These are phyloP conservation scores for Euphorbia lathyris DNA, from an alignment of 345 rosid species.

Conservation along the genomic window DNA sequence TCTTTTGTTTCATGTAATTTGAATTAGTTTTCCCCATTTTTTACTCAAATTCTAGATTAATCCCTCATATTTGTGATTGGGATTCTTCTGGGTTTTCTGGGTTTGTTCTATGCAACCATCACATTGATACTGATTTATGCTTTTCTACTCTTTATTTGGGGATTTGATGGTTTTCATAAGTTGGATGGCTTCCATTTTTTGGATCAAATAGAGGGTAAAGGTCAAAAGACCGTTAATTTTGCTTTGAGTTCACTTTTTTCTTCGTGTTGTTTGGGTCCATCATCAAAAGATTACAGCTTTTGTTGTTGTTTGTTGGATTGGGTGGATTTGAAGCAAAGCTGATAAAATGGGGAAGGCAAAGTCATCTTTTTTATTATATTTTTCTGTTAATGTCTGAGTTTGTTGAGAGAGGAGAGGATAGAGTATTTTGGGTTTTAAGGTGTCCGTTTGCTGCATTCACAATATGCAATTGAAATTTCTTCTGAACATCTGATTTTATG, in stretches of 20 bases:
- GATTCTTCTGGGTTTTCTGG: constrained; percentile 1
- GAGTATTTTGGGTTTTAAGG: constrained; percentile 28
- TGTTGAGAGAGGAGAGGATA: constrained; percentile 26
- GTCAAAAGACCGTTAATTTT: no score
- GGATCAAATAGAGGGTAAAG: no score
- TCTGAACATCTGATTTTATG: no score
- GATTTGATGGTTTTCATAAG: no score
- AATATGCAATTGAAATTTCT: no score
- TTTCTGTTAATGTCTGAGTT: constrained; percentile 13
- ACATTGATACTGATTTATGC: no score
- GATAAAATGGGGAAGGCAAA: constrained; percentile 40
- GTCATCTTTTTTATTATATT: constrained; percentile 19
- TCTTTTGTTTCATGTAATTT: no score
- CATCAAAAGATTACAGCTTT: background rate
- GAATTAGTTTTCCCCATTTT: background rate
- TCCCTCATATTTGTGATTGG: background rate
- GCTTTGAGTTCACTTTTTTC: no score
- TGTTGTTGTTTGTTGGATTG: constrained; percentile 29
- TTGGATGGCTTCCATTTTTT: no score
- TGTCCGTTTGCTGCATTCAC: no score
- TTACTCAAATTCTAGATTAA: no score
- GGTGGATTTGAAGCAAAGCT: constrained; percentile 56
- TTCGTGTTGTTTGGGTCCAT: constrained; percentile 16
- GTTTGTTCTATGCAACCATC: background rate
- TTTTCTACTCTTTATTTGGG: background rate